phyloP scores from a whole-genome alignment of 768 basidiomycete genomes.

The Termitomyces sp. region DNA sequence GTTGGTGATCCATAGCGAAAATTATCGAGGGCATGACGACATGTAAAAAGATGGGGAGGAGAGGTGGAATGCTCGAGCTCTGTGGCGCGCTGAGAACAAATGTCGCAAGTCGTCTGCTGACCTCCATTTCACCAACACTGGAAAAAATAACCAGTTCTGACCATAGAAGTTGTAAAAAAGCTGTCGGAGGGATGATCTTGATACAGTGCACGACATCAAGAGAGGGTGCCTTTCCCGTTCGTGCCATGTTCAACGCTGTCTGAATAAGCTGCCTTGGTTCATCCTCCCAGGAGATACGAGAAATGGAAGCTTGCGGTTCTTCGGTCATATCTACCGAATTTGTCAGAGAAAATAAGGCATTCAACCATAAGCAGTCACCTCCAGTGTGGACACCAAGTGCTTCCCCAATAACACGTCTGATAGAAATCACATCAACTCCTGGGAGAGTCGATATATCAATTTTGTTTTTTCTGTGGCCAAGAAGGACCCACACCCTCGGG shows the following conservation, averaged over 20 bases:
- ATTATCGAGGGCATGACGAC: constrained; percentile 61
- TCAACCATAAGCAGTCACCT: constrained; percentile 22
- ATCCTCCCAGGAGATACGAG: constrained; percentile 38
- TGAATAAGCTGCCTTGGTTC: constrained; percentile 55
- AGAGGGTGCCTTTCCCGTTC: constrained; percentile 54
- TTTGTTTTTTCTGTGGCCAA: constrained; percentile 33
- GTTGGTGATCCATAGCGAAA: constrained; percentile 45
- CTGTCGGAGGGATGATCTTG: constrained; percentile 47
- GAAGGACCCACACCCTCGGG: constrained; percentile 40
- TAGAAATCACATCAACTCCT: constrained; percentile 24
- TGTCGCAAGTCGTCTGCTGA: constrained; percentile 57
- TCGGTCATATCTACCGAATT: neutral
- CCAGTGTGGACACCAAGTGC: constrained; percentile 30
- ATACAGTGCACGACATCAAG: constrained; percentile 67
- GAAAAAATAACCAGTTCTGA: constrained; percentile 50
- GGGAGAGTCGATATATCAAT: constrained; percentile 5
- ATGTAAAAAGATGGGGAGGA: constrained; percentile 72
- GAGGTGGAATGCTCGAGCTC: constrained; percentile 43
- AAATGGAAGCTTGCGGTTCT: constrained; percentile 4
- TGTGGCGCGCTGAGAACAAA: constrained; percentile 65
- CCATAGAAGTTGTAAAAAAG: constrained; percentile 69
- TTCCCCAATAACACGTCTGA: constrained; percentile 32
- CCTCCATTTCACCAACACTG: constrained; percentile 54
- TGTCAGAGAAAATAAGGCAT: no score
- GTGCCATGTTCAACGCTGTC: constrained; percentile 48